A percentile compares a stretch with the other conserved stretches of the same genome.
Evolutionary conservation across 2,329 filamentous ascomycete species (phyloP).

Genomic region (Phyllosticta citrichinensis): DNA sequence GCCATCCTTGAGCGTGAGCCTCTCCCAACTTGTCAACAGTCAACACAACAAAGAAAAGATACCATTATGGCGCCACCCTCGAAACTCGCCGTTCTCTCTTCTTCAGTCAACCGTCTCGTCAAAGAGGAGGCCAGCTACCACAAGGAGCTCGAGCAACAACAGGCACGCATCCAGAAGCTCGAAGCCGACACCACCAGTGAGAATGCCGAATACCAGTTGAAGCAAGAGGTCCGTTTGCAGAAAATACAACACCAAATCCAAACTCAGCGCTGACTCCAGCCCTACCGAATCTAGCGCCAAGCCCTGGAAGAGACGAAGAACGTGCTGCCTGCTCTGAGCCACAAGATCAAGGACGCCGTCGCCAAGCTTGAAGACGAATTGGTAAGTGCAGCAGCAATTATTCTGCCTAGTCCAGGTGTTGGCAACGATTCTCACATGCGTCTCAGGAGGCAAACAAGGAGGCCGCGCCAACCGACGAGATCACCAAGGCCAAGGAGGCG

Average conservation of each 20-base stretch:
- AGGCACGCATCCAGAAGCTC: constrained; percentile 59
- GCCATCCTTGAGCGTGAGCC: too few species aligned
- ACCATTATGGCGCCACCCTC: constrained; percentile 63
- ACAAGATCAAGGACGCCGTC: constrained; percentile 62
- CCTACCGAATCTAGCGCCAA: constrained; percentile 46
- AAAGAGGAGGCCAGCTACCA: constrained; percentile 90
- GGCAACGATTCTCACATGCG: constrained; percentile 8
- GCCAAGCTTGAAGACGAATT: constrained; percentile 66
- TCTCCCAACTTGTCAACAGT: background rate
- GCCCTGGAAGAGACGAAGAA: constrained; percentile 81
- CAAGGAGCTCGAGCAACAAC: constrained; percentile 69
- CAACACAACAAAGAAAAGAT: background rate
- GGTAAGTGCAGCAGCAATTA: constrained; percentile 31
- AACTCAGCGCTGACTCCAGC: background rate
- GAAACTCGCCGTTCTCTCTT: constrained; percentile 67
- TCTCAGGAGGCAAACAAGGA: constrained; percentile 33
- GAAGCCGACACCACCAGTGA: constrained; percentile 52
- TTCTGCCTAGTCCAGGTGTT: background rate
- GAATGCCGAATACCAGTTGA: constrained; percentile 70
- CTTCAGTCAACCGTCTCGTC: constrained; percentile 69
- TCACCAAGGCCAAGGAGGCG: constrained; percentile 36
- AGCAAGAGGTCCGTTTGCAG: constrained; percentile 62
- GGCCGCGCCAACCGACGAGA: constrained; percentile 30
- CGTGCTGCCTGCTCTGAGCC: constrained; percentile 62
- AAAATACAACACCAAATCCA: background rate